A percentile compares a stretch with the other conserved stretches of the same genome.
These are phyloP conservation scores for Stephanodiscus minutulus DNA, from an alignment of 108 stramenopile genomes.

Conservation along the genomic window DNA sequence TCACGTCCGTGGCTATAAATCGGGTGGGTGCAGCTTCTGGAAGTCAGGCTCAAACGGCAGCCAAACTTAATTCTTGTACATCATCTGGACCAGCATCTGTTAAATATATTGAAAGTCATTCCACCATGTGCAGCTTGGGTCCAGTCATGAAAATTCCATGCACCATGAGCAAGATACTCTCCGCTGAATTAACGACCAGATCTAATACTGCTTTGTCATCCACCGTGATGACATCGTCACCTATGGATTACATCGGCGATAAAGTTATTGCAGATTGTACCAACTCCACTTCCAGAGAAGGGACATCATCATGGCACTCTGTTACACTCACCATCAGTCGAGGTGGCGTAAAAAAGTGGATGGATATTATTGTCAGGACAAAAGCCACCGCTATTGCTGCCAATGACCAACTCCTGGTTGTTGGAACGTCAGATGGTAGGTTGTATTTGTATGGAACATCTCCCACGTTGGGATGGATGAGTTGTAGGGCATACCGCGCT, in stretches of 20 bases:
- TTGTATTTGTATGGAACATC: conserved; percentile 80
- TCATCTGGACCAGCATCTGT: not conserved
- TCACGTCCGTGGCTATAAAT: conserved; percentile 16
- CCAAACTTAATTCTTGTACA: not conserved
- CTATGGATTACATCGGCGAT: conserved; percentile 5
- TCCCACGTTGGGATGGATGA: conserved; percentile 72
- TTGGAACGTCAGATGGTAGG: conserved; percentile 77
- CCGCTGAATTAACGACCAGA: conserved; percentile 52
- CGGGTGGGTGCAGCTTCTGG: conserved; percentile 7
- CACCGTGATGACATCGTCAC: not conserved
- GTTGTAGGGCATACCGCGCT: conserved; percentile 68
- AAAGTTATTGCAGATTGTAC: conserved; percentile 69
- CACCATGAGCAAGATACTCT: conserved; percentile 62
- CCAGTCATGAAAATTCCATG: conserved; percentile 53
- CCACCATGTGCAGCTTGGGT: not conserved
- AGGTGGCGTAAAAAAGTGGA: conserved; percentile 59
- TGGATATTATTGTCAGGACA: conserved; percentile 69
- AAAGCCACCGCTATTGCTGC: conserved; percentile 69
- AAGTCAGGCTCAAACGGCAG: not conserved
- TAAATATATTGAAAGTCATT: conserved; percentile 1
- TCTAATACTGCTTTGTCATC: conserved; percentile 15
- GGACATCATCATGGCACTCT: conserved; percentile 55
- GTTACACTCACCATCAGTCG: conserved; percentile 65
- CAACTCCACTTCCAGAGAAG: conserved; percentile 52
- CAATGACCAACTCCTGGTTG: conserved; percentile 52